phyloP scores from a whole-genome alignment of 345 rosid genomes.

The Eucalyptus pauciflora region DNA sequence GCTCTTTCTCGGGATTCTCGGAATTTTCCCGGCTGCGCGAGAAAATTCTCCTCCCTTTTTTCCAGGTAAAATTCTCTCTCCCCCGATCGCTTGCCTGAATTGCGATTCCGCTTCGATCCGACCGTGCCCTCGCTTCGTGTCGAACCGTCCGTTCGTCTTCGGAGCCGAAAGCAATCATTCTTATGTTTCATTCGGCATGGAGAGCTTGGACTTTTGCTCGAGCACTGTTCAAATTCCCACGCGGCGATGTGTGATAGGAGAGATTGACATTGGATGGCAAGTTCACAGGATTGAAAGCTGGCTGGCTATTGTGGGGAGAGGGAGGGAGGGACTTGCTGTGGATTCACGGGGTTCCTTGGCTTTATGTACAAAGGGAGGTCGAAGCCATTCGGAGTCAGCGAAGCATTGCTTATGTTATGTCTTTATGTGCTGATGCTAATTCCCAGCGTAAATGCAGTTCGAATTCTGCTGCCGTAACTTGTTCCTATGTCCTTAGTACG shows the following conservation, averaged over 20 bases:
- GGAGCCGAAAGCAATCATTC: not conserved
- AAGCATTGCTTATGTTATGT: not conserved
- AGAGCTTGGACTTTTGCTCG: not conserved
- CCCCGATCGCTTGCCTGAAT: not conserved
- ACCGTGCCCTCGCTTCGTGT: not conserved
- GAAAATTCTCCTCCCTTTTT: not conserved
- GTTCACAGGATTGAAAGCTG: not conserved
- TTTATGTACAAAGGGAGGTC: not conserved
- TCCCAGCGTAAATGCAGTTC: not conserved
- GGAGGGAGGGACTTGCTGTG: not conserved
- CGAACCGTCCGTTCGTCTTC: not conserved
- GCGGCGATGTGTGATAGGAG: not conserved
- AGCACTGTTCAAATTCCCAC: not conserved
- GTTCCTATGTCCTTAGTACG: not conserved
- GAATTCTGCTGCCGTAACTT: not conserved
- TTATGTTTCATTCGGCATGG: not conserved
- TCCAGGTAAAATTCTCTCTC: not conserved
- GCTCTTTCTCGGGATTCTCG: not conserved
- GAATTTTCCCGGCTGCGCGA: not conserved
- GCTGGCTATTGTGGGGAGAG: not conserved
- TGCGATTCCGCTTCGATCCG: not conserved
- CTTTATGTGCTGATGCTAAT: not conserved
- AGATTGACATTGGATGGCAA: not conserved
- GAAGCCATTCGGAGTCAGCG: not conserved
- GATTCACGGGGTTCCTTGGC: not conserved